phyloP scores from a whole-genome alignment of 352 stramenopile genomes.

The Vaucheria bursata region DNA sequence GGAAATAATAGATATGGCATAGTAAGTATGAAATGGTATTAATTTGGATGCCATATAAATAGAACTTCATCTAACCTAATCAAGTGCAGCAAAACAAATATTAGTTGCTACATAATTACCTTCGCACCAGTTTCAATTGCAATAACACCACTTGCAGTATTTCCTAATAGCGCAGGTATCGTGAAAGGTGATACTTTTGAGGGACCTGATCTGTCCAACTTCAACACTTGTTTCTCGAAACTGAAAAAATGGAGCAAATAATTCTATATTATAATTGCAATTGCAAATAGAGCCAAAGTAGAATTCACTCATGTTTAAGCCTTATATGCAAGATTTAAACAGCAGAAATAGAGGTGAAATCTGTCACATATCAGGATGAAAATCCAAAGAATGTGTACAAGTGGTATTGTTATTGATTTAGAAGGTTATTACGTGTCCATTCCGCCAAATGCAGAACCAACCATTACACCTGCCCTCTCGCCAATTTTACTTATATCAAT shows the following conservation, averaged over 20 bases:
- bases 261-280: too few relatives aligned
- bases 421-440: slow-evolving; percentile 43
- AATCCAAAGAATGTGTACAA: too few relatives aligned
- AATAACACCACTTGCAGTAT: slow-evolving; percentile 64
- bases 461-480: slow-evolving; percentile 33
- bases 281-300: too few relatives aligned
- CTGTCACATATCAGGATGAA: too few relatives aligned
- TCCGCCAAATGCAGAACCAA: slow-evolving; percentile 28
- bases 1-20: background rate
- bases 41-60: background rate
- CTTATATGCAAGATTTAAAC: too few relatives aligned
- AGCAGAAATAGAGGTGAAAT: too few relatives aligned
- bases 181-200: slow-evolving; percentile 64
- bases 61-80: background rate
- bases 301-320: too few relatives aligned
- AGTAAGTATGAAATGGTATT: background rate
- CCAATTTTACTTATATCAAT: slow-evolving; percentile 24
- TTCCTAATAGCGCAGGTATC: slow-evolving; percentile 63
- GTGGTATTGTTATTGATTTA: too few relatives aligned
- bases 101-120: too few relatives aligned
- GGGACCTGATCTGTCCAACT: slow-evolving; percentile 56
- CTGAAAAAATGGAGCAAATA: too few relatives aligned
- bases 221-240: slow-evolving; percentile 65
- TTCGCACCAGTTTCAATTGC: slow-evolving; percentile 60
- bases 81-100: background rate